Conservation (phyloP, 768 basidiomycete species). For the Kwoniella botswanensis region DNA sequence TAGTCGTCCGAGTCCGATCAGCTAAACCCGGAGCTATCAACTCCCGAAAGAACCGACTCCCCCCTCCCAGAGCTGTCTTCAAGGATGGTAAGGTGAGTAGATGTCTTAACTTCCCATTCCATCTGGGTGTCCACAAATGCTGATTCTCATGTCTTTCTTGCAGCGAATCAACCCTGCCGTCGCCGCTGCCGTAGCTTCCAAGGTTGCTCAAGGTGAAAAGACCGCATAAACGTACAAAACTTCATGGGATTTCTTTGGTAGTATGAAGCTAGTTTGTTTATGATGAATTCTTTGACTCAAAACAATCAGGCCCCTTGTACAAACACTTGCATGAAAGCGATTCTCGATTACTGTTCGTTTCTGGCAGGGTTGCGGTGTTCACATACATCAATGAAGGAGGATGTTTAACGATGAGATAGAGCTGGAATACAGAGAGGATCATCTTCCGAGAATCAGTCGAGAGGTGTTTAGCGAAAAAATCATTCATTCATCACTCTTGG, state of each 20-base stretch:
- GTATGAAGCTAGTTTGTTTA: not conserved
- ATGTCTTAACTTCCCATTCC: not conserved
- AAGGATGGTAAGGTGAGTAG: conserved; percentile 63
- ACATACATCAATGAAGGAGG: too few species aligned
- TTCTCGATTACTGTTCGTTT: conserved; percentile 8
- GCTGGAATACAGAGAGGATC: too few species aligned
- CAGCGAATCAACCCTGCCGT: conserved; percentile 97
- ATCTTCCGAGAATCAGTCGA: too few species aligned
- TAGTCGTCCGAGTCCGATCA: conserved; percentile 98
- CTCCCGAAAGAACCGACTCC: conserved; percentile 77
- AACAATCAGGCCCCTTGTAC: not conserved
- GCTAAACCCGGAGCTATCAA: conserved; percentile 78
- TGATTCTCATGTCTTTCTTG: conserved; percentile 39
- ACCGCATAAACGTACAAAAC: conserved; percentile 26
- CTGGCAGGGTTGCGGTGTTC: not conserved
- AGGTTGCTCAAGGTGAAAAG: conserved; percentile 53
- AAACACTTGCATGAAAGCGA: conserved; percentile 25
- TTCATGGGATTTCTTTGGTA: not conserved
- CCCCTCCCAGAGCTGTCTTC: conserved; percentile 94
- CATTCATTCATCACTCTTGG: too few species aligned
- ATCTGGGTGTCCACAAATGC: not conserved
- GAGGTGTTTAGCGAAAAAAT: too few species aligned
- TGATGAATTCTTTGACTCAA: conserved; percentile 4
- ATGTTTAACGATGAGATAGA: too few species aligned
- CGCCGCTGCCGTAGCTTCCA: conserved; percentile 77